Evolutionary conservation across 306 rosid genomes (phyloP).

Genomic region (Betula pendula): DNA sequence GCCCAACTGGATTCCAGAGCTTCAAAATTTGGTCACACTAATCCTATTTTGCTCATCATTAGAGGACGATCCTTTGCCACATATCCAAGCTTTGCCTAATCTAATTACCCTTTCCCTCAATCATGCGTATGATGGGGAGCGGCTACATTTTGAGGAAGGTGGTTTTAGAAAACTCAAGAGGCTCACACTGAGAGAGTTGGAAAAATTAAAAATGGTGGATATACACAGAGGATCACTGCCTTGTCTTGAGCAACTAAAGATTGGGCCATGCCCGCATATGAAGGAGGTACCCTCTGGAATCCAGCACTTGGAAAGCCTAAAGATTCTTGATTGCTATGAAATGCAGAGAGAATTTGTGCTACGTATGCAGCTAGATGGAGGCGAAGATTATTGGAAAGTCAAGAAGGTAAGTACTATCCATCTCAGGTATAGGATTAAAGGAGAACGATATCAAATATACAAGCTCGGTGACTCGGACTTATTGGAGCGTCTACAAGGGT

Average conservation of each 20-base stretch:
- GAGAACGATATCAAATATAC: background rate
- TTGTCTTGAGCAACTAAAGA: background rate
- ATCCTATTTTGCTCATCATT: background rate
- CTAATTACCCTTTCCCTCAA: background rate
- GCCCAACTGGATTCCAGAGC: slow-evolving; percentile 24
- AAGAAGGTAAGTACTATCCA: background rate
- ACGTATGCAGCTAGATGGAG: background rate
- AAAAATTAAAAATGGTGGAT: background rate
- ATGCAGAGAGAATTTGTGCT: background rate
- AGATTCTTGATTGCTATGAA: background rate
- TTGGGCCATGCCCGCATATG: slow-evolving; percentile 3
- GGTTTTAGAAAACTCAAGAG: background rate
- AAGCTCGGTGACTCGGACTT: background rate
- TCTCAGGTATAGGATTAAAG: background rate
- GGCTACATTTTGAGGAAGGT: slow-evolving; percentile 6
- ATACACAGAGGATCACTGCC: slow-evolving; percentile 12
- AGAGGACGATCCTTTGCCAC: slow-evolving; percentile 2
- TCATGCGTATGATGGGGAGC: slow-evolving; percentile 18
- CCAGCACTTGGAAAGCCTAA: background rate
- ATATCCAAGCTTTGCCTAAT: background rate
- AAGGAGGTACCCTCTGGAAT: slow-evolving; percentile 23
- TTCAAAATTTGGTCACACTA: background rate
- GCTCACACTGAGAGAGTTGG: background rate
- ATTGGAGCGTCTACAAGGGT: background rate
- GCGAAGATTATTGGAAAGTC: background rate